phyloP scores from a whole-genome alignment of 495 filamentous ascomycete species.

The Penicillium taxi region DNA sequence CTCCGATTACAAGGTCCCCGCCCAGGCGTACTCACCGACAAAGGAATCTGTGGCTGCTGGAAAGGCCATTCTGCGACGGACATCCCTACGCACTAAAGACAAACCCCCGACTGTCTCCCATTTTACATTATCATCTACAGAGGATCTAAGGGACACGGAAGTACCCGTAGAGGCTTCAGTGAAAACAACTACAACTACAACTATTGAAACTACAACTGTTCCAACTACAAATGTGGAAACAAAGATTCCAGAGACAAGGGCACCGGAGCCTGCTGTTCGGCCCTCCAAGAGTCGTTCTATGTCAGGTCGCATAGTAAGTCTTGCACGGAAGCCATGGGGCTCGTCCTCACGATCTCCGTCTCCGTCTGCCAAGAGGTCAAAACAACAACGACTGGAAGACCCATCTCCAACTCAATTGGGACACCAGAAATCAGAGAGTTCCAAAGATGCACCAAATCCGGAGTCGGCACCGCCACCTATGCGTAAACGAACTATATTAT shows the following conservation, averaged over 20 bases:
- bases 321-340: constrained; percentile 61
- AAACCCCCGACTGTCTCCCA: constrained; percentile 28
- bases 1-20: constrained; percentile 34
- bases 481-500: constrained; percentile 33
- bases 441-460: too few species aligned
- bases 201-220: too few species aligned
- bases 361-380: constrained; percentile 37
- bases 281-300: constrained; percentile 45
- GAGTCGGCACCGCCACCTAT: constrained; percentile 21
- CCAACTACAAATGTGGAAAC: constrained; percentile 10
- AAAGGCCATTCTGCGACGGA: constrained; percentile 40
- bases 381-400: constrained; percentile 28
- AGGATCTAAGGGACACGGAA: constrained; percentile 27
- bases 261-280: constrained; percentile 33
- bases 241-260: constrained; percentile 26
- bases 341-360: constrained; percentile 58
- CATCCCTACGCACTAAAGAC: constrained; percentile 35
- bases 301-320: constrained; percentile 57
- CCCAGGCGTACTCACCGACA: constrained; percentile 28
- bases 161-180: too few species aligned
- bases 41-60: constrained; percentile 40
- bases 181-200: too few species aligned
- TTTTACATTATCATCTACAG: constrained; percentile 30
- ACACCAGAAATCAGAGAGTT: constrained; percentile 11
- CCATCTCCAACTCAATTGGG: constrained; percentile 27